Conservation (phyloP, 371 early-diverging fungal species). For the Rhizopus sp. region DNA sequence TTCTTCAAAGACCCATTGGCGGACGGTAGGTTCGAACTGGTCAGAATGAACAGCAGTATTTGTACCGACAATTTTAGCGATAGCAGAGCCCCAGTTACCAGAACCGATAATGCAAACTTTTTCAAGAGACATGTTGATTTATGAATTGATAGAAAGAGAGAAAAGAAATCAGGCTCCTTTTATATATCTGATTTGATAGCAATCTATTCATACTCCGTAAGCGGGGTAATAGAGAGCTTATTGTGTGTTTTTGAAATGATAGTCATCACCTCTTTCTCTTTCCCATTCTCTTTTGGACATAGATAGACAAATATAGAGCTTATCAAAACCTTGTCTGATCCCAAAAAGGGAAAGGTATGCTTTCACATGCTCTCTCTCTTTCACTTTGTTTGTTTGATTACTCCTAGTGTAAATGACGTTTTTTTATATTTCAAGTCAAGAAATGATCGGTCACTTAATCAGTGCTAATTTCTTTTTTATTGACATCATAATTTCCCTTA, state of each 20-base stretch:
- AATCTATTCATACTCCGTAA: too few species aligned
- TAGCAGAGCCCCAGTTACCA: conserved; percentile 97
- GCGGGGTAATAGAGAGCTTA: too few species aligned
- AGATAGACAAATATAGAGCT: too few species aligned
- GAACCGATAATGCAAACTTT: conserved; percentile 91
- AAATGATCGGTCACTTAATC: background rate
- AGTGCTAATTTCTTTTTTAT: background rate
- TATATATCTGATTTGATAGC: background rate
- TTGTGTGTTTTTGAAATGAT: too few species aligned
- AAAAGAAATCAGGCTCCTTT: background rate
- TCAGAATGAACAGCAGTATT: conserved; percentile 72
- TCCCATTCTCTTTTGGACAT: too few species aligned
- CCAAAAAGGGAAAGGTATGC: too few species aligned
- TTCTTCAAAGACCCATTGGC: conserved; percentile 98
- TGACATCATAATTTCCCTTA: background rate
- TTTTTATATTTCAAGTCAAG: background rate
- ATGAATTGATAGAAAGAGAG: background rate
- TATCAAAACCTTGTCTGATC: too few species aligned
- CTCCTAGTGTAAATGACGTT: too few species aligned
- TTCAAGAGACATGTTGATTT: conserved; percentile 42
- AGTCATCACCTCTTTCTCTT: too few species aligned
- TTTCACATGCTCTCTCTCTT: background rate
- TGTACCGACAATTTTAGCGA: conserved; percentile 91
- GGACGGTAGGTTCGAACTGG: conserved; percentile 79
- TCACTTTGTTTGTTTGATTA: background rate